Evolutionary conservation across 2,329 filamentous ascomycete genomes (phyloP), one percentile per base, ranked within the genome.

Genomic region (Orbilia ellipsospora): DNA sequence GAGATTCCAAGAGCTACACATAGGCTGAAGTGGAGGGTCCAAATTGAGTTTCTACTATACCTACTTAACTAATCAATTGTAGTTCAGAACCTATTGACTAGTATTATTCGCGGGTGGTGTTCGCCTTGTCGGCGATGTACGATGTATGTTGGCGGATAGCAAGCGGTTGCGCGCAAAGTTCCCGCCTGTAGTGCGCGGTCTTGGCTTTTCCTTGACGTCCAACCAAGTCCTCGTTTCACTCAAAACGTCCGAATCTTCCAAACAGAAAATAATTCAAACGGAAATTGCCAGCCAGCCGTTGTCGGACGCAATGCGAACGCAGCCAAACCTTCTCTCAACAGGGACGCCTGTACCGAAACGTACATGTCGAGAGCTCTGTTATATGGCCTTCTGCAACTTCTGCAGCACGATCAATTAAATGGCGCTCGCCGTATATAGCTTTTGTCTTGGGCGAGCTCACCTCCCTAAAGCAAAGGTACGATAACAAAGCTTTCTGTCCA

Each of bases 81-180:
- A 23, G 31, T 6, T 36, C 31, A 36, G 31, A 36, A 6, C 10
- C 5, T 36, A 36, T 36, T 36, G 10, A 36, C 31, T 36, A 36
- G 10, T 36, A 36, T 36, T 4, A 36, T 36, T 10, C 31, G 31
- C 31, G 31, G 31, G 10, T 36, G 31, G 31, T 36, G 31, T 10
- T 36, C 31, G 31, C 31, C 31, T 36, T 36, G 31, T 10, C 10
- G 31, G 23, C 23, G 15, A 44, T 56, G 26, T 36, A 36, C 23
- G 8, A 44, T 56, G 26, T 36, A 36, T 7, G 31, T 36, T 36
- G 50, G 67, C 60, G 67, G 67, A 51, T 64, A 59, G 51, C 40
- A 63, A 44, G 67, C 67, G 67, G 59, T 63, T 72, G 57, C 52
- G 67, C 67, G 67, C 59, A 51, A 70, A 62, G 51, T 55, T 70